Evolutionary conservation across 495 filamentous ascomycete genomes (phyloP), one percentile per base, ranked within the genome.

Genomic region (Aspergillus cristatus): DNA sequence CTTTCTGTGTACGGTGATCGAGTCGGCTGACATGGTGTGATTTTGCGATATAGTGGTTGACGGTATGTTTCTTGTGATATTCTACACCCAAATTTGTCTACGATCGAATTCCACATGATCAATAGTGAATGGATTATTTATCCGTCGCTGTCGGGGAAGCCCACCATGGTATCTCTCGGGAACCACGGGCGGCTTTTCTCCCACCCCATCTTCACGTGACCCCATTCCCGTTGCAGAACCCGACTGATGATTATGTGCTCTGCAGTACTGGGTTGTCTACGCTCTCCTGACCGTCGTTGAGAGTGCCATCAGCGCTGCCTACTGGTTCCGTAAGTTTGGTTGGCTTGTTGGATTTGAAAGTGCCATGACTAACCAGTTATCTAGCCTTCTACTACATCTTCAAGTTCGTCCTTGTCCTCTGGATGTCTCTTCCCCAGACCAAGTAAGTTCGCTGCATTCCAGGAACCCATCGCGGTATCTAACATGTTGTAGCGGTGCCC

Each of bases 341-440:
- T 34, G 11, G 22, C 17, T 10, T n/a, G n/a, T n/a, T n/a, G 17
- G 20, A 26, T 45, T 16, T 37, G 24, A 7, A 13, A 34, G 33
- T 11, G 30, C 43, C 12, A 7, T 24, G 16, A n/a, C 43, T 56
- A 41, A 56, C 41, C 12, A 24, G 24, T 7, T 7, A 35, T n/a
- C n/a, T 40, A 79, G 76, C 91, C 54, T 99, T 99, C 76, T 99
- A 99, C 79, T 99, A 86, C 68, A 91, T 89, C 67, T 97, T 97
- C 82, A 99, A 99, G 73, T 94, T 99, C 57, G 74, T 87, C 54
- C 78, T 96, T 54, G 70, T 96, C 51, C 78, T 99, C 55, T 99
- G 93, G 93, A 85, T 97, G 67, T 81, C 89, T 47, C 85, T 99
- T 44, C 91, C 91, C 50, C 78, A 85, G 63, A 93, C 88, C 70